phyloP scores from a whole-genome alignment of 1,284 basidiomycete genomes.

The Polyporus tsugae region DNA sequence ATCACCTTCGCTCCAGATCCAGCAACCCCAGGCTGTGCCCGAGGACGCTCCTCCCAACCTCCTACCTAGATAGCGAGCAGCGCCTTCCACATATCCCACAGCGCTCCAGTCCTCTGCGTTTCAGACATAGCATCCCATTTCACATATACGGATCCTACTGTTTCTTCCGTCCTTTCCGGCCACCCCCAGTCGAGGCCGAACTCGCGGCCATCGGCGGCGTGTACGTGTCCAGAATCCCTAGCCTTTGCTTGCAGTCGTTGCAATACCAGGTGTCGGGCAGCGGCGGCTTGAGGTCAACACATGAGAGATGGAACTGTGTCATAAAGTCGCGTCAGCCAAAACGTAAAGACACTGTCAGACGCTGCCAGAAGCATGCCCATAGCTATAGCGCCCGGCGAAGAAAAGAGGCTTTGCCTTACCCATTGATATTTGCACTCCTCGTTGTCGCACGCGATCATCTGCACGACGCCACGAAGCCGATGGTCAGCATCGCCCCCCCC shows the following conservation, averaged over 20 bases:
- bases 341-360: not conserved
- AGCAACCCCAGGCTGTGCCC: conserved; percentile 15
- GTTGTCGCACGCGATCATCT: conserved; percentile 80
- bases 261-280: conserved; percentile 71
- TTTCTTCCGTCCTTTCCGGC: conserved; percentile 45
- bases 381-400: conserved; percentile 5
- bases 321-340: conserved; percentile 2
- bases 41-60: conserved; percentile 19
- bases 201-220: conserved; percentile 28
- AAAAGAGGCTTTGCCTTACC: conserved; percentile 51
- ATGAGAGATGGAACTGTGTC: conserved; percentile 67
- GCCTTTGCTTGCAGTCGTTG: conserved; percentile 53
- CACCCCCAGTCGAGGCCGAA: conserved; percentile 25
- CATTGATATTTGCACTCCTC: conserved; percentile 75
- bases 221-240: conserved; percentile 25
- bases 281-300: conserved; percentile 66
- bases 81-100: conserved; percentile 13
- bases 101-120: conserved; percentile 3
- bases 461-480: conserved; percentile 17
- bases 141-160: conserved; percentile 24
- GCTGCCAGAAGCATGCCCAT: not conserved
- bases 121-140: conserved; percentile 13
- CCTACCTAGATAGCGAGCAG: conserved; percentile 25
- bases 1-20: conserved; percentile 12
- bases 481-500: conserved; percentile 17